A percentile compares a stretch with the other conserved stretches of the same genome.
phyloP scores from a whole-genome alignment of 1,139 yeast genomes.

The Taphrina sp. region DNA sequence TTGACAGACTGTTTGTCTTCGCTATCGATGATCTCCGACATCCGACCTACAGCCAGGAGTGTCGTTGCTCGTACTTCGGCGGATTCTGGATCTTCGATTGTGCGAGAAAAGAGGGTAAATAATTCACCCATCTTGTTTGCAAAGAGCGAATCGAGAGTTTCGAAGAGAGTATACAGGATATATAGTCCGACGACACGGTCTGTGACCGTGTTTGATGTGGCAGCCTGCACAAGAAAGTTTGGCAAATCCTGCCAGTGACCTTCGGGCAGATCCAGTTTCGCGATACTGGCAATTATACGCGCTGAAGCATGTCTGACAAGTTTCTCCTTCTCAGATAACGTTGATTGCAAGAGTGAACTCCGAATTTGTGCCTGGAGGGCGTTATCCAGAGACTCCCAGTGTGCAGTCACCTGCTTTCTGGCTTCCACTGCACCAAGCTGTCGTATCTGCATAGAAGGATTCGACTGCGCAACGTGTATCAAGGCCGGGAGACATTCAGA shows the following conservation, averaged over 20 bases:
- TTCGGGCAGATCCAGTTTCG: constrained; percentile 66
- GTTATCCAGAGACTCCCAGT: constrained; percentile 59
- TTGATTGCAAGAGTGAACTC: constrained; percentile 62
- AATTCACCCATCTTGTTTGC: constrained; percentile 62
- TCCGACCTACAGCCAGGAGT: constrained; percentile 74
- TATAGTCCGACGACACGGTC: constrained; percentile 83
- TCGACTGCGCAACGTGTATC: constrained; percentile 70
- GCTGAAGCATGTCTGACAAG: constrained; percentile 85
- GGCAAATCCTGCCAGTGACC: constrained; percentile 75
- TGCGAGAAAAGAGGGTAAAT: constrained; percentile 52
- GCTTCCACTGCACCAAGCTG: constrained; percentile 96
- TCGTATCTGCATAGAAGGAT: constrained; percentile 40
- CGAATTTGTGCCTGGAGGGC: constrained; percentile 61
- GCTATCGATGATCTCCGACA: constrained; percentile 66
- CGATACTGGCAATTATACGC: constrained; percentile 84
- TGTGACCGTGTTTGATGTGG: constrained; percentile 56
- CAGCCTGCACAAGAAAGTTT: constrained; percentile 66
- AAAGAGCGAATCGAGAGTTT: constrained; percentile 52
- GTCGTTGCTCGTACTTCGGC: constrained; percentile 79
- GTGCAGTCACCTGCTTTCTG: constrained; percentile 70
- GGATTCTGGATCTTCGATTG: constrained; percentile 63
- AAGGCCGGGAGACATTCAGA: constrained; percentile 76
- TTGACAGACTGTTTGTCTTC: constrained; percentile 53
- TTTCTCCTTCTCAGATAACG: constrained; percentile 64
- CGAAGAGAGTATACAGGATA: constrained; percentile 73